These are phyloP conservation scores for Lecanicillium sp. DNA, from an alignment of 2,329 filamentous ascomycete species.

Conservation along the genomic window DNA sequence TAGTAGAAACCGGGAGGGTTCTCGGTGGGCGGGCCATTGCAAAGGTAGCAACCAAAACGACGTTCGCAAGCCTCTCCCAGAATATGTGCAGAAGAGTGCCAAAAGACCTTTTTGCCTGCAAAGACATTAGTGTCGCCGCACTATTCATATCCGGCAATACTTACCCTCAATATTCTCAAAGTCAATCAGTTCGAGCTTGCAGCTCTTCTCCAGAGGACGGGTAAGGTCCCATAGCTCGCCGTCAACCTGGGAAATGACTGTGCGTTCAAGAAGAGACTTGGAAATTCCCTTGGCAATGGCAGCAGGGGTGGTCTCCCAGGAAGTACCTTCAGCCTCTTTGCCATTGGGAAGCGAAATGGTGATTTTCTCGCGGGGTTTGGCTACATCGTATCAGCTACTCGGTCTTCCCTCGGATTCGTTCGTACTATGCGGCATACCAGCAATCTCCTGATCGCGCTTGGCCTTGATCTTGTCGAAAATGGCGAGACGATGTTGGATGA, in stretches of 20 bases:
- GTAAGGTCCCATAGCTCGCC: slow-evolving; percentile 88
- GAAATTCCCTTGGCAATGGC: slow-evolving; percentile 70
- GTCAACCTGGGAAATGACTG: slow-evolving; percentile 78
- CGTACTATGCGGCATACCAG: slow-evolving; percentile 21
- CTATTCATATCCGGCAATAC: neutral
- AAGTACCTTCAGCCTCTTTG: slow-evolving; percentile 61
- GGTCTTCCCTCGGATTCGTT: neutral
- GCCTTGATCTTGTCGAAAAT: slow-evolving; percentile 87
- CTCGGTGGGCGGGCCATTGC: slow-evolving; percentile 85
- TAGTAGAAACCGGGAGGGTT: slow-evolving; percentile 82
- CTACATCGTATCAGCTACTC: slow-evolving; percentile 29
- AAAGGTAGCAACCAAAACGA: slow-evolving; percentile 83
- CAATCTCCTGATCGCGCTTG: slow-evolving; percentile 68
- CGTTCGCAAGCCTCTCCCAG: slow-evolving; percentile 92
- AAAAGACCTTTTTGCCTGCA: slow-evolving; percentile 84
- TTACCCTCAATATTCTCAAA: slow-evolving; percentile 51
- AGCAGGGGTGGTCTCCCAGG: slow-evolving; percentile 86
- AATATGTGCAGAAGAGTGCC: slow-evolving; percentile 93
- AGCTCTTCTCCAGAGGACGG: slow-evolving; percentile 79
- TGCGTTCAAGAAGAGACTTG: slow-evolving; percentile 79
- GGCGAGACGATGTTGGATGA: slow-evolving; percentile 73
- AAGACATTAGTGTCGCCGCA: neutral
- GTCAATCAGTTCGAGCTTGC: slow-evolving; percentile 73
- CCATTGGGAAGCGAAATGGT: slow-evolving; percentile 67
- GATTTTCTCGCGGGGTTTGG: slow-evolving; percentile 65